phyloP scores from a whole-genome alignment of 495 filamentous ascomycete genomes.

The Lasiosphaeria ovina region DNA sequence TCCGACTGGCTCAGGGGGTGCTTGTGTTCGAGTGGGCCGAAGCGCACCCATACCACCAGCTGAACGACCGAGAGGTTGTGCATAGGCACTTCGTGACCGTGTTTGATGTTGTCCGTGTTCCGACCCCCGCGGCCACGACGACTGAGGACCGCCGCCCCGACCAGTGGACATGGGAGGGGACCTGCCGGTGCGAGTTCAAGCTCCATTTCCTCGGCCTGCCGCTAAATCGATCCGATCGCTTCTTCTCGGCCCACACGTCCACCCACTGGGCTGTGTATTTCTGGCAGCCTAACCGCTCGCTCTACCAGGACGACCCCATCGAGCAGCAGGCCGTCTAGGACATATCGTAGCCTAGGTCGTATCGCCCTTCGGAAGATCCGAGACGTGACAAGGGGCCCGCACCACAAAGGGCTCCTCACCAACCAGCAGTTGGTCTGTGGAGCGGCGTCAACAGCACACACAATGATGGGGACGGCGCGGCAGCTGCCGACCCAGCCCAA shows the following conservation, averaged over 20 bases:
- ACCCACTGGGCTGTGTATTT: constrained; percentile 66
- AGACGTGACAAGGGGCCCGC: constrained; percentile 40
- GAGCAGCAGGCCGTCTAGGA: constrained; percentile 69
- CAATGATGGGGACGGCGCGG: background rate
- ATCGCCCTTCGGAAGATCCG: constrained; percentile 57
- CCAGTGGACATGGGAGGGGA: constrained; percentile 44
- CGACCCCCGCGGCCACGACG: constrained; percentile 2
- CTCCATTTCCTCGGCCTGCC: constrained; percentile 63
- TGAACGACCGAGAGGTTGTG: constrained; percentile 56
- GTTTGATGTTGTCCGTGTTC: constrained; percentile 49
- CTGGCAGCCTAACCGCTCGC: constrained; percentile 62
- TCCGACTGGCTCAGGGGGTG: constrained; percentile 55
- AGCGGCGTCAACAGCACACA: constrained; percentile 12
- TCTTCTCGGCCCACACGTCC: constrained; percentile 62
- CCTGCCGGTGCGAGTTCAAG: constrained; percentile 66
- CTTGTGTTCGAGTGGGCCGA: constrained; percentile 69
- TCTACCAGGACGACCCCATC: constrained; percentile 59
- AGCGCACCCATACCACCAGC: constrained; percentile 53
- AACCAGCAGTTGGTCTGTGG: constrained; percentile 25
- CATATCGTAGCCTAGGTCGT: constrained; percentile 54
- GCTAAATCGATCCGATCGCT: constrained; percentile 57
- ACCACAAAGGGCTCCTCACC: constrained; percentile 7
- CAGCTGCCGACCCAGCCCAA: too few species aligned
- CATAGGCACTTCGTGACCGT: constrained; percentile 65
- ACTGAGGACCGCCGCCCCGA: background rate